A percentile compares a stretch with the other conserved stretches of the same genome.
These are phyloP conservation scores for Mariannaea elegans DNA, from an alignment of 2,329 filamentous ascomycete genomes.

Conservation along the genomic window DNA sequence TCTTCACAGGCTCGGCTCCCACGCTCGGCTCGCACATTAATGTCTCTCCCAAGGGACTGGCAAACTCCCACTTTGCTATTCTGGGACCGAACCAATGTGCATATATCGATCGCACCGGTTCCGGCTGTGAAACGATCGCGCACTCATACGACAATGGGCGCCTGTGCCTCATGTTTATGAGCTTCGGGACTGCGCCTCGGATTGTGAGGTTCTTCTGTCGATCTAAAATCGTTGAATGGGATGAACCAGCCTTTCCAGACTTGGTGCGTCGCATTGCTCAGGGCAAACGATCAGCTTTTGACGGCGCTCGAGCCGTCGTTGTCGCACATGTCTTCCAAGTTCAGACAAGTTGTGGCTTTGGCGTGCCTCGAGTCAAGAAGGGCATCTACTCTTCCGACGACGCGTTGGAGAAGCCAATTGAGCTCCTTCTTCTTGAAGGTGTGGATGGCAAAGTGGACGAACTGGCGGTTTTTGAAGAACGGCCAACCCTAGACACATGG, in stretches of 20 bases:
- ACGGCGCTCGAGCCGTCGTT: constrained; percentile 68
- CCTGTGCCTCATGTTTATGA: constrained; percentile 78
- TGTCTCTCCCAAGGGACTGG: constrained; percentile 77
- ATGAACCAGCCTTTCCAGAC: constrained; percentile 57
- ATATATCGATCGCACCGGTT: constrained; percentile 79
- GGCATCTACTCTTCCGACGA: constrained; percentile 46
- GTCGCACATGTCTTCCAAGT: constrained; percentile 70
- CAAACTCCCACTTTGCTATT: constrained; percentile 69
- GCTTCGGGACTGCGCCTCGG: constrained; percentile 65
- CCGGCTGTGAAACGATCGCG: constrained; percentile 78
- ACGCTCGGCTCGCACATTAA: constrained; percentile 76
- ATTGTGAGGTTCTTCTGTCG: constrained; percentile 73
- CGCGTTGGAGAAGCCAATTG: constrained; percentile 28
- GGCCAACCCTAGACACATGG: constrained; percentile 65
- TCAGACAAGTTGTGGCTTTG: constrained; percentile 73
- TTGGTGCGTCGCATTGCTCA: constrained; percentile 55
- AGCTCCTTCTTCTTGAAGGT: constrained; percentile 39
- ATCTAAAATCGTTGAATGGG: constrained; percentile 67
- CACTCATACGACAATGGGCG: constrained; percentile 82
- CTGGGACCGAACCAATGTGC: constrained; percentile 66
- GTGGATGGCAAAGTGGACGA: constrained; percentile 43
- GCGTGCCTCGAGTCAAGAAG: constrained; percentile 63
- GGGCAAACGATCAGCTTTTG: constrained; percentile 48
- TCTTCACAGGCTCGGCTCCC: constrained; percentile 79
- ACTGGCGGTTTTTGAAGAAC: constrained; percentile 58